These are phyloP conservation scores for Kurtzmaniella cleridarum DNA, from an alignment of 805 yeast genomes.

Conservation along the genomic window DNA sequence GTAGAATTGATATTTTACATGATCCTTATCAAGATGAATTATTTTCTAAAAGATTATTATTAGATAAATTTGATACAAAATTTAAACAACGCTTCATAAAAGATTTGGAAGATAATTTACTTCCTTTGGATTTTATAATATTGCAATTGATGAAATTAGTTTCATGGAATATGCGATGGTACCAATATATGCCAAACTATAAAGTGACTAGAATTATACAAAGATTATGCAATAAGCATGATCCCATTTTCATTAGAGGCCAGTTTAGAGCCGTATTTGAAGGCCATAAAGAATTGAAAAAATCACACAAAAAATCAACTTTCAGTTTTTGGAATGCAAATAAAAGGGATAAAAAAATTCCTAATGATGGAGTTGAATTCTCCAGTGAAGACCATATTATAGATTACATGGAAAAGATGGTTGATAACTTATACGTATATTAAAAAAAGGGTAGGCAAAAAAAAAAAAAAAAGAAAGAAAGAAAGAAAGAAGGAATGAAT, in stretches of 20 bases:
- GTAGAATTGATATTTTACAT: conserved; percentile 25
- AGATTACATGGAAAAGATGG: conserved; percentile 23
- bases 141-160: conserved; percentile 41
- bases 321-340: conserved; percentile 5
- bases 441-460: conserved; percentile 1
- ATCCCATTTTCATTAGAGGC: conserved; percentile 35
- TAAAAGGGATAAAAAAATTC: conserved; percentile 6
- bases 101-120: conserved; percentile 21
- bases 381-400: conserved; percentile 27
- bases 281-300: conserved; percentile 15
- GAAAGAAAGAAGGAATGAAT: no score
- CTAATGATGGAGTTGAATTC: conserved; percentile 16
- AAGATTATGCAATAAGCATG: conserved; percentile 37
- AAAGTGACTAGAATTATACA: conserved; percentile 38
- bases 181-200: conserved; percentile 46
- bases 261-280: conserved; percentile 35
- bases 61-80: conserved; percentile 16
- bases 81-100: conserved; percentile 16
- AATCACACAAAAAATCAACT: background rate
- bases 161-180: conserved; percentile 64
- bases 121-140: conserved; percentile 29
- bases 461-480: no score
- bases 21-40: conserved; percentile 23
- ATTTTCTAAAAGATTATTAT: conserved; percentile 29
- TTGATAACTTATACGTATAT: conserved; percentile 19